Evolutionary conservation across 805 yeast genomes (phyloP).

Genomic region (Suhomyces xylopsoci): DNA sequence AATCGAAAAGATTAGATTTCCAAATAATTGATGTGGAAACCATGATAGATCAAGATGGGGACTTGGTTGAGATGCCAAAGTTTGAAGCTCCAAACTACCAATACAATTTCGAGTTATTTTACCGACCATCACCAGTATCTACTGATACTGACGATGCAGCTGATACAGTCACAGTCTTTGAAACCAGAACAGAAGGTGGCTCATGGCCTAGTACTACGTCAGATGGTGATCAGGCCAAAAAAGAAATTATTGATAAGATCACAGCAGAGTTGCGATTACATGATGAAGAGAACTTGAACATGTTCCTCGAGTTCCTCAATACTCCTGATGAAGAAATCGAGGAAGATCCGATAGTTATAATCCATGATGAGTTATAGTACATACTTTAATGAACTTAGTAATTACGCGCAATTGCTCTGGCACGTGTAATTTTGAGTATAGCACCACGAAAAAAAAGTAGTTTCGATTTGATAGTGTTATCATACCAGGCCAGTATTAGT

Average conservation of each 20-base stretch:
- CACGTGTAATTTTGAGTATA: background rate
- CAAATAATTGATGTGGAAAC: constrained; percentile 30
- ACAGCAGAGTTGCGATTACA: background rate
- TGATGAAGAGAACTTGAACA: background rate
- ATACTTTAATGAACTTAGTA: constrained; percentile 4
- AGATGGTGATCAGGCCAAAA: background rate
- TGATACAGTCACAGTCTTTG: background rate
- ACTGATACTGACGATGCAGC: background rate
- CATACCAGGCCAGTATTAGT: background rate
- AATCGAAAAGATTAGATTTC: constrained; percentile 14
- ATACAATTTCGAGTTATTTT: constrained; percentile 26
- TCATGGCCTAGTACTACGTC: background rate
- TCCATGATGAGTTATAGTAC: background rate
- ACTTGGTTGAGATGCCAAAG: constrained; percentile 13
- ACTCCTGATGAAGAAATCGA: background rate
- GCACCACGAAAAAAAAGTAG: background rate
- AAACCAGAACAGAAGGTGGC: background rate
- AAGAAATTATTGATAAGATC: background rate
- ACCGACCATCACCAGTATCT: background rate
- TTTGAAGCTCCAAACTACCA: constrained; percentile 21
- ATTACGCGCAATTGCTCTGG: background rate
- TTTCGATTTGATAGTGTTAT: background rate
- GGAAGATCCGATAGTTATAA: background rate
- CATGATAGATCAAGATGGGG: constrained; percentile 31
- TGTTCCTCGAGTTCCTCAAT: background rate